These are phyloP conservation scores for Clonostachys sp. DNA, from an alignment of 2,329 filamentous ascomycete species.

Conservation along the genomic window DNA sequence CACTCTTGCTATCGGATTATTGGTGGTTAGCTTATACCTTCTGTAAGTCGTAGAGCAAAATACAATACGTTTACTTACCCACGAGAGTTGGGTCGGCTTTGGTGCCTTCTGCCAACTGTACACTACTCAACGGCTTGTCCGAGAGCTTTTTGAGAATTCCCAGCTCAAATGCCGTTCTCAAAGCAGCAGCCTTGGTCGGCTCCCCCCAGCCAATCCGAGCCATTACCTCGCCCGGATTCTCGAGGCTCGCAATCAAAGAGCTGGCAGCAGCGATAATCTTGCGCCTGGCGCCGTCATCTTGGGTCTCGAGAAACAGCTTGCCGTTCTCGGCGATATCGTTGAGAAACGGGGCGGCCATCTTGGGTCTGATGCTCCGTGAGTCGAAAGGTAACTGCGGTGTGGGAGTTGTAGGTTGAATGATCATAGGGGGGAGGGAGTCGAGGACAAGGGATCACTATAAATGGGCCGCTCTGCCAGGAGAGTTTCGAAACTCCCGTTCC, in stretches of 20 bases:
- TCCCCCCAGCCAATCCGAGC: slow-evolving; percentile 8
- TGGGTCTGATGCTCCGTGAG: too few relatives aligned
- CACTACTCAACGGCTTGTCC: slow-evolving; percentile 3
- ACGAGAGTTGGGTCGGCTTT: background rate
- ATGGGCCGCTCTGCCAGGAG: too few relatives aligned
- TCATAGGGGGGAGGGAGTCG: too few relatives aligned
- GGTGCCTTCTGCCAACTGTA: slow-evolving; percentile 4
- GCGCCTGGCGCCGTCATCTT: slow-evolving; percentile 4
- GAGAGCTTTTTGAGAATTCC: slow-evolving; percentile 8
- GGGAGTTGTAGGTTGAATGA: too few relatives aligned
- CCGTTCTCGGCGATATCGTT: background rate
- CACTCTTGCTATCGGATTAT: background rate
- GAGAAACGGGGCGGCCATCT: background rate
- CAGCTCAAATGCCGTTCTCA: slow-evolving; percentile 8
- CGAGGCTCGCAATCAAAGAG: slow-evolving; percentile 6
- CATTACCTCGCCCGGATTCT: slow-evolving; percentile 7
- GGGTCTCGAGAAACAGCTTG: background rate
- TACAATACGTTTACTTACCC: background rate
- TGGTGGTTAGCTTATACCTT: too few relatives aligned
- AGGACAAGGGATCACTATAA: too few relatives aligned
- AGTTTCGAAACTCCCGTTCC: too few relatives aligned
- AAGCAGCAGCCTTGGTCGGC: slow-evolving; percentile 7
- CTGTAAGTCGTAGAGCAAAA: too few relatives aligned
- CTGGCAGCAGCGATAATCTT: slow-evolving; percentile 4
- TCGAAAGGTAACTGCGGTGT: too few relatives aligned